Conservation (phyloP, 2,329 filamentous ascomycete species). For the Epichloe coenophiala region DNA sequence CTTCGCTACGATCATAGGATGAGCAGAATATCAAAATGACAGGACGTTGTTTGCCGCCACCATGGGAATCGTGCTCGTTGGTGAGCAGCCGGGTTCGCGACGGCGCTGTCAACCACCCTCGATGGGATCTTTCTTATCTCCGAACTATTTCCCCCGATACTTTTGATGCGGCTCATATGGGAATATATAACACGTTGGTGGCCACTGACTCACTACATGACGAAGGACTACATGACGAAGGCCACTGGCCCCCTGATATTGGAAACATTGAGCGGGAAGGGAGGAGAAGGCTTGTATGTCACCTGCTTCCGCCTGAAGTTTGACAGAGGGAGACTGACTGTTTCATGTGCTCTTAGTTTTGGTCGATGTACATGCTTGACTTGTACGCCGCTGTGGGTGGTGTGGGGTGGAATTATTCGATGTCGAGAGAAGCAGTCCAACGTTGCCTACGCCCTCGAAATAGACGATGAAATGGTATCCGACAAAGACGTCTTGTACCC, state of each 20-base stretch:
- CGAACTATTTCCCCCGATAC: conserved; percentile 14
- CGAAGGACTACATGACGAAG: conserved; percentile 40
- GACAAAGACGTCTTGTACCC: conserved; percentile 2
- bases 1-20: conserved; percentile 24
- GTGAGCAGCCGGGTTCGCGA: conserved; percentile 34
- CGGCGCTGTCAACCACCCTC: conserved; percentile 28
- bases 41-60: conserved; percentile 32
- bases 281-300: conserved; percentile 28
- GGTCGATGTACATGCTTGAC: conserved; percentile 45
- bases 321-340: not conserved
- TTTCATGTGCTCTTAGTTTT: conserved; percentile 24
- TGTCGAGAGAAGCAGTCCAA: conserved; percentile 12
- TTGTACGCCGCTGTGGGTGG: conserved; percentile 38
- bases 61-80: conserved; percentile 39
- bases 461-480: conserved; percentile 31
- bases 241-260: conserved; percentile 34
- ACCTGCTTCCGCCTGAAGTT: not conserved
- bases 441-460: conserved; percentile 12
- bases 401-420: conserved; percentile 26
- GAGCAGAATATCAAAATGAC: conserved; percentile 28
- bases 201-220: conserved; percentile 37
- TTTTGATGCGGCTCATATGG: conserved; percentile 24
- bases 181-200: conserved; percentile 34
- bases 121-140: conserved; percentile 27
- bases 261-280: conserved; percentile 32